A percentile compares a stretch with the other conserved stretches of the same genome.
These are phyloP conservation scores for Xylariomycetidae sp. DNA, from an alignment of 2,329 filamentous ascomycete genomes.

Conservation along the genomic window DNA sequence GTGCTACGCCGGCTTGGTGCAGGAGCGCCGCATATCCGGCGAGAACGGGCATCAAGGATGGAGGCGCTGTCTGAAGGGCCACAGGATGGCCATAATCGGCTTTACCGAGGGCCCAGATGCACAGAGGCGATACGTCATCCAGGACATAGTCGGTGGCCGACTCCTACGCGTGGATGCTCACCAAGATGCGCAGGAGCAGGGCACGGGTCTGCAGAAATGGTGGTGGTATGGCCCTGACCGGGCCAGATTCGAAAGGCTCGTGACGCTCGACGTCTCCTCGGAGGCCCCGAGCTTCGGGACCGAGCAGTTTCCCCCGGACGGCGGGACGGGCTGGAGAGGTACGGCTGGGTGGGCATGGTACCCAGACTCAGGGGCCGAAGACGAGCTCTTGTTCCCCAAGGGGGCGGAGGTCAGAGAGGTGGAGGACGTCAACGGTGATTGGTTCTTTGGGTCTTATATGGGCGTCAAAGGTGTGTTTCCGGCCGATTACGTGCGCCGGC, in stretches of 20 bases:
- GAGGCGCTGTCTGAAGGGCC: constrained; percentile 74
- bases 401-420: constrained; percentile 79
- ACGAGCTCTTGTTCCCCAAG: constrained; percentile 81
- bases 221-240: constrained; percentile 40
- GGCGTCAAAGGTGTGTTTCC: constrained; percentile 77
- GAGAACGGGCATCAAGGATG: constrained; percentile 79
- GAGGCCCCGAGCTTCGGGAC: constrained; percentile 18
- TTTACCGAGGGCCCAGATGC: constrained; percentile 67
- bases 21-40: constrained; percentile 58
- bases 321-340: not conserved
- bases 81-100: constrained; percentile 78
- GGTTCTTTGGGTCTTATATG: constrained; percentile 84
- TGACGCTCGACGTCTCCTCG: constrained; percentile 46
- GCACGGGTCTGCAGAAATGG: constrained; percentile 42
- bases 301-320: constrained; percentile 20
- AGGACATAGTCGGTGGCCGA: constrained; percentile 73
- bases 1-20: constrained; percentile 69
- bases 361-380: constrained; percentile 56
- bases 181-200: constrained; percentile 25
- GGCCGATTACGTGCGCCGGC: constrained; percentile 63
- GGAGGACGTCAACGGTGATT: constrained; percentile 85
- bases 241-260: constrained; percentile 40
- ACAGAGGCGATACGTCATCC: constrained; percentile 61
- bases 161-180: constrained; percentile 59
- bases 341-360: constrained; percentile 72